Percentiles rank a stretch among this genome's conserved stretches.
These are phyloP conservation scores for Hemileccinum rubropunctum DNA, from an alignment of 768 basidiomycete species.

Conservation along the genomic window DNA sequence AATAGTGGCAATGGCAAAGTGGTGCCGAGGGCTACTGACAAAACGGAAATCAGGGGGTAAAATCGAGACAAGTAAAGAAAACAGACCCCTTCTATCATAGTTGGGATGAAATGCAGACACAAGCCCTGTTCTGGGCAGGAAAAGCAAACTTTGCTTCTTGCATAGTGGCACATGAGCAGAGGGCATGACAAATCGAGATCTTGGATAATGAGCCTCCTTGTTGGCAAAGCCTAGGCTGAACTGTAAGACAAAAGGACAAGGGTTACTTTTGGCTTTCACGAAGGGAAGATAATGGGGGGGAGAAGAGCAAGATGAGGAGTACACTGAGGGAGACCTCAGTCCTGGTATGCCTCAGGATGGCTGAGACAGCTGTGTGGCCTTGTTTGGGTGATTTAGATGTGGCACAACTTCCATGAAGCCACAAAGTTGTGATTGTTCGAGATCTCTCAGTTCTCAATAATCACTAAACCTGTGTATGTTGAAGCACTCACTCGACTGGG, in stretches of 20 bases:
- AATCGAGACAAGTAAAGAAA: neutral
- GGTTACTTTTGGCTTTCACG: neutral
- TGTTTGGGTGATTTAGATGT: conserved; percentile 32
- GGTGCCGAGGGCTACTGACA: conserved; percentile 45
- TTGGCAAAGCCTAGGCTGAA: neutral
- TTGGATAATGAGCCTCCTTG: conserved; percentile 6
- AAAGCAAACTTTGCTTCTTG: conserved; percentile 95
- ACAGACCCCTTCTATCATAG: conserved; percentile 91
- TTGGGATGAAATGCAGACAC: conserved; percentile 91
- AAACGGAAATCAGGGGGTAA: conserved; percentile 8
- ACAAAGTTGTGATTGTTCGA: no score
- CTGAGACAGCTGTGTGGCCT: conserved; percentile 27
- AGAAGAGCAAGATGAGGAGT: conserved; percentile 6
- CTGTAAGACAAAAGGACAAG: neutral
- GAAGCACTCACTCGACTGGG: no score
- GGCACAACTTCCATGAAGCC: conserved; percentile 17
- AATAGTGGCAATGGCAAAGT: conserved; percentile 66
- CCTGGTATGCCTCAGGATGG: conserved; percentile 31
- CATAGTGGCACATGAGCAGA: conserved; percentile 47
- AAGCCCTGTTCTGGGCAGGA: conserved; percentile 92
- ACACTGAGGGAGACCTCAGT: conserved; percentile 1
- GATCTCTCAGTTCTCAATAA: no score
- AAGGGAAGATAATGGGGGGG: conserved; percentile 5
- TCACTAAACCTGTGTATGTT: no score
- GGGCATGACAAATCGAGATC: conserved; percentile 19